Conservation (phyloP, 2,329 filamentous ascomycete species). For the Ploettnerulaceae sp. region DNA sequence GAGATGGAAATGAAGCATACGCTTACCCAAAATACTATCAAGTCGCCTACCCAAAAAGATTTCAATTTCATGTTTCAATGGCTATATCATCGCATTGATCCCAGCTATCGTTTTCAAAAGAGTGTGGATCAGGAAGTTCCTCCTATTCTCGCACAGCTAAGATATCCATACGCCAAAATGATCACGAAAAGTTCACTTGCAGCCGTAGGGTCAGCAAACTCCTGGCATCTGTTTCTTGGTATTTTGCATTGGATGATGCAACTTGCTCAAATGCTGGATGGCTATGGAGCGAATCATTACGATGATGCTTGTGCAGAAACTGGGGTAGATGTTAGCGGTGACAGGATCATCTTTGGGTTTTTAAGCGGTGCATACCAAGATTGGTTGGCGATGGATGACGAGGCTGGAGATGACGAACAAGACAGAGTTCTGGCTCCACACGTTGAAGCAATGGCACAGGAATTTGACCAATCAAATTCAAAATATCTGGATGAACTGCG, state of each 20-base stretch:
- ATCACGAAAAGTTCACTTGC: constrained; percentile 96
- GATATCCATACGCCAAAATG: constrained; percentile 90
- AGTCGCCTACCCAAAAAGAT: constrained; percentile 94
- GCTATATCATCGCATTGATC: constrained; percentile 94
- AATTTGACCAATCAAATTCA: constrained; percentile 81
- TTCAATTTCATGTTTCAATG: constrained; percentile 98
- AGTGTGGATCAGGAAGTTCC: constrained; percentile 94
- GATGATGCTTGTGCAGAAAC: constrained; percentile 86
- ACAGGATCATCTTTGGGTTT: constrained; percentile 93
- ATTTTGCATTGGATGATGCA: constrained; percentile 99
- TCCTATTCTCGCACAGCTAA: constrained; percentile 83
- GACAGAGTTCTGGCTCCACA: constrained; percentile 77
- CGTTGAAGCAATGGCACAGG: constrained; percentile 77
- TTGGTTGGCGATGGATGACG: constrained; percentile 89
- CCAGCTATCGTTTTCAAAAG: constrained; percentile 87
- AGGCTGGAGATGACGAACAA: constrained; percentile 79
- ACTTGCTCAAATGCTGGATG: constrained; percentile 86
- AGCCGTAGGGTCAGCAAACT: constrained; percentile 89
- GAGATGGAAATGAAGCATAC: constrained; percentile 97
- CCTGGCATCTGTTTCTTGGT: constrained; percentile 87
- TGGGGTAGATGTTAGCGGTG: constrained; percentile 80
- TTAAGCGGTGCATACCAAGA: constrained; percentile 85
- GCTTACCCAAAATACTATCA: constrained; percentile 84
- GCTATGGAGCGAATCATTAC: constrained; percentile 72
- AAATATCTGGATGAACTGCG: constrained; percentile 81